Percentiles rank a stretch among this genome's conserved stretches.
Evolutionary conservation across 352 stramenopile species (phyloP).

Genomic region (Pythium plurisporium): DNA sequence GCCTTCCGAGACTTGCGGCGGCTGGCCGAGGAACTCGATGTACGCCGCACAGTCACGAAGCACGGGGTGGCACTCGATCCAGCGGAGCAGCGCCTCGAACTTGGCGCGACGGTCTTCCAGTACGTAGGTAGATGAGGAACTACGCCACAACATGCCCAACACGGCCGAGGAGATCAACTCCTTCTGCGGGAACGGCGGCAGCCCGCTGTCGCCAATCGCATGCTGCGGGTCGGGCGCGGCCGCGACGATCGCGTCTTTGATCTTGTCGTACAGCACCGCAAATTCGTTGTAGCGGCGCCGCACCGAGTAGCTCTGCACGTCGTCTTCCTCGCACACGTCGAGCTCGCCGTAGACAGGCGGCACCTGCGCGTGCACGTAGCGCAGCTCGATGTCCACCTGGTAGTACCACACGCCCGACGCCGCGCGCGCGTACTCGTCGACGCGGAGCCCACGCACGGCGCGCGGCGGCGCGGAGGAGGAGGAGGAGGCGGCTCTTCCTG

Average conservation of each 20-base stretch:
- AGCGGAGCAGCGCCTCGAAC: conserved; percentile 54
- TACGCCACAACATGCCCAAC: conserved; percentile 44
- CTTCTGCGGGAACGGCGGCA: conserved; percentile 54
- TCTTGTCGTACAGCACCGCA: conserved; percentile 43
- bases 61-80: conserved; percentile 49
- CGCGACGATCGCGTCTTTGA: conserved; percentile 27
- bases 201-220: conserved; percentile 5
- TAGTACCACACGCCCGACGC: conserved; percentile 66
- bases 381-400: conserved; percentile 51
- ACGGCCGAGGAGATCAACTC: conserved; percentile 44
- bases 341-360: conserved; percentile 7
- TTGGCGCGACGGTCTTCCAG: conserved; percentile 46
- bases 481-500: background rate
- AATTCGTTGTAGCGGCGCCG: conserved; percentile 69
- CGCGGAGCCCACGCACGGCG: conserved; percentile 27
- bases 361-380: conserved; percentile 12
- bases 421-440: conserved; percentile 46
- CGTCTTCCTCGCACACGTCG: conserved; percentile 24
- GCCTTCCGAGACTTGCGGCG: conserved; percentile 48
- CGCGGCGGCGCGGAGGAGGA: background rate
- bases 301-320: conserved; percentile 54
- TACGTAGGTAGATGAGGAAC: conserved; percentile 37
- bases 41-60: conserved; percentile 34
- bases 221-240: conserved; percentile 13
- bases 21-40: conserved; percentile 49